Conservation (phyloP, 768 basidiomycete species). For the Podaxis sp. region DNA sequence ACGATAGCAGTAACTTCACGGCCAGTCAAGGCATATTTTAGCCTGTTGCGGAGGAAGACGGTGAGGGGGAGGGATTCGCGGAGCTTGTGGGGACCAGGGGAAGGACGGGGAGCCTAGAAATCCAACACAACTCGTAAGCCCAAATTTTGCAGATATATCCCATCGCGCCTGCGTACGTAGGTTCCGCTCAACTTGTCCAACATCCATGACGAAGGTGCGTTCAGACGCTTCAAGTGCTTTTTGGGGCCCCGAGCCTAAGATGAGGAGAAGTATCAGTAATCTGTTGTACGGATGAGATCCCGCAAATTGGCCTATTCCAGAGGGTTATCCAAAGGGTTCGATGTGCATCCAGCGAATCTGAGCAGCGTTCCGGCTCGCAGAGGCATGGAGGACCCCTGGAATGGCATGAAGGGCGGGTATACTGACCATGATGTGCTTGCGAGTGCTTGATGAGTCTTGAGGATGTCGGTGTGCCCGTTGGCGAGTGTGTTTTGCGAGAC, state of each 20-base stretch:
- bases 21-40: slow-evolving; percentile 98
- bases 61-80: slow-evolving; percentile 96
- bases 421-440: slow-evolving; percentile 49
- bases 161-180: slow-evolving; percentile 53
- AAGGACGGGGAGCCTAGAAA: slow-evolving; percentile 87
- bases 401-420: slow-evolving; percentile 22
- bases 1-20: slow-evolving; percentile 96
- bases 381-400: slow-evolving; percentile 22
- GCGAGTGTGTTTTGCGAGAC: slow-evolving; percentile 36
- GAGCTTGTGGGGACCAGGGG: slow-evolving; percentile 98
- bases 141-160: slow-evolving; percentile 7
- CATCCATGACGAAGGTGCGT: slow-evolving; percentile 99
- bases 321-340: slow-evolving; percentile 39
- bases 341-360: slow-evolving; percentile 40
- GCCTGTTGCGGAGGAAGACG: slow-evolving; percentile 97
- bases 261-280: slow-evolving; percentile 26
- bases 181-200: slow-evolving; percentile 97
- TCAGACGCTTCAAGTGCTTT: slow-evolving; percentile 98
- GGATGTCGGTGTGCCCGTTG: slow-evolving; percentile 45
- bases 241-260: slow-evolving; percentile 93
- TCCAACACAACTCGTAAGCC: slow-evolving; percentile 15
- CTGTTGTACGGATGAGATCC: slow-evolving; percentile 12
- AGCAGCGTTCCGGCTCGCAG: slow-evolving; percentile 21
- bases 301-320: slow-evolving; percentile 13
- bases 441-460: slow-evolving; percentile 44